Evolutionary conservation across 1,284 basidiomycete genomes (phyloP).

Genomic region (Kalmanozyma brasiliensis): DNA sequence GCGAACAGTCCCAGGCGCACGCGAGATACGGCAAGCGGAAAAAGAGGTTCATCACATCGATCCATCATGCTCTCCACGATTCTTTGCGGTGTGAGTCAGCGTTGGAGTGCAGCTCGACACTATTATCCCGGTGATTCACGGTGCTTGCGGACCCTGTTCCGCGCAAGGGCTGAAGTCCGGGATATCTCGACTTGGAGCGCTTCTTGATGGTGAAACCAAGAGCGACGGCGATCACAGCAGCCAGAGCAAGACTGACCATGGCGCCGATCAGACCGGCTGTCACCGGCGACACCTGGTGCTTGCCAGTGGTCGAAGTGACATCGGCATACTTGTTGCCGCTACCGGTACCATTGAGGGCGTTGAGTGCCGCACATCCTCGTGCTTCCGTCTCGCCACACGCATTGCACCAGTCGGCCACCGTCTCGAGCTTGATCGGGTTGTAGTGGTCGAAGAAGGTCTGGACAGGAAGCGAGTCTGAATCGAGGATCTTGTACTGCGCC

Average conservation of each 20-base stretch:
- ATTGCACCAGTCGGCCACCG: conserved; percentile 69
- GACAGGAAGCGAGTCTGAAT: conserved; percentile 73
- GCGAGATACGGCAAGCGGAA: too few species aligned
- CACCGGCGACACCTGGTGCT: conserved; percentile 58
- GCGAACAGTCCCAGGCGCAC: too few species aligned
- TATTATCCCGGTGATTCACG: conserved; percentile 19
- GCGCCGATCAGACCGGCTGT: conserved; percentile 61
- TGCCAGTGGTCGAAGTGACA: conserved; percentile 49
- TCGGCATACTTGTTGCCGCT: conserved; percentile 49
- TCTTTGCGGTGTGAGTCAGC: conserved; percentile 22
- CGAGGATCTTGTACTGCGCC: conserved; percentile 60
- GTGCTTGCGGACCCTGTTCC: conserved; percentile 20
- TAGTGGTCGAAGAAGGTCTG: conserved; percentile 81
- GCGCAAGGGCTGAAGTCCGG: conserved; percentile 21
- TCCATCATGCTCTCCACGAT: conserved; percentile 13
- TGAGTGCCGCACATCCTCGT: conserved; percentile 53
- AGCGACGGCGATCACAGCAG: conserved; percentile 23
- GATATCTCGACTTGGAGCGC: conserved; percentile 17
- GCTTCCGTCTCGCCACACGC: conserved; percentile 62
- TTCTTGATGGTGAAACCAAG: conserved; percentile 31
- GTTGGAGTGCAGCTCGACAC: conserved; percentile 28
- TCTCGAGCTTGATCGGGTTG: conserved; percentile 70
- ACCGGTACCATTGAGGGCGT: conserved; percentile 59
- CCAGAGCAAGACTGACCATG: conserved; percentile 54
- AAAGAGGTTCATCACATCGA: too few species aligned